Base-by-base conservation (phyloP, 2,329 filamentous ascomycete species). In the Mollisia scopiformis region DNA sequence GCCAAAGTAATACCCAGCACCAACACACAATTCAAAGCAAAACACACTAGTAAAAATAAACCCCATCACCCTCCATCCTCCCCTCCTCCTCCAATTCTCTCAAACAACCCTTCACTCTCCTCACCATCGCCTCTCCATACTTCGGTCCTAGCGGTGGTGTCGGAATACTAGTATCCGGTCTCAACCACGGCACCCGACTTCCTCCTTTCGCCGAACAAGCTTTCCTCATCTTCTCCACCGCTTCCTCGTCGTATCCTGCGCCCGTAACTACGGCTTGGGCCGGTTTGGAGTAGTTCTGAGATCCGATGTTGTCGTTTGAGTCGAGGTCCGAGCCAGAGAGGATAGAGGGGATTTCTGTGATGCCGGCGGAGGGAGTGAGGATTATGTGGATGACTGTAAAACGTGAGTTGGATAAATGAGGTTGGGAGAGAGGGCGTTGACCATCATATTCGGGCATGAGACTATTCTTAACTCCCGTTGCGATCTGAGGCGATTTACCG, bases 101-200 rank as follows among this genome's bases (percentile, higher is more conserved):
- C 57, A 67, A 57, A 39, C 62, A 61, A 11, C 37, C 27, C 30
- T 66, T 67, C 21, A 63, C 62, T 25, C 64, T 61, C 46, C 41
- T 27, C 39, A 63, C 64, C 25, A 67, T 61, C 31, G 58, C 55
- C 23, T 63, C 55, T n/a, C 62, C 60, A 62, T 66, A 65, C 16
- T 55, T 58, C 7, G 62, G 66, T 19, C 64, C 66, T 2, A 66
- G n/a, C 14, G 64, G 60, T n/a, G 62, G 62, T 10, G 52, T 63
- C 6, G 64, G 60, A 11, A 62, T 57, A 27, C 55, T 59, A 31
- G 59, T 51, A 61, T 68, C 63, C 5, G 62, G 63, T 59, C 58
- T 60, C 52, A 68, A 56, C 64, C 64, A 68, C 23, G 64, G 62
- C 2, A 64, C 58, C 21, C 55, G 51, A 54, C 59, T 61, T 8